phyloP scores from a whole-genome alignment of 2,329 filamentous ascomycete species.

The Fusarium nurragi region DNA sequence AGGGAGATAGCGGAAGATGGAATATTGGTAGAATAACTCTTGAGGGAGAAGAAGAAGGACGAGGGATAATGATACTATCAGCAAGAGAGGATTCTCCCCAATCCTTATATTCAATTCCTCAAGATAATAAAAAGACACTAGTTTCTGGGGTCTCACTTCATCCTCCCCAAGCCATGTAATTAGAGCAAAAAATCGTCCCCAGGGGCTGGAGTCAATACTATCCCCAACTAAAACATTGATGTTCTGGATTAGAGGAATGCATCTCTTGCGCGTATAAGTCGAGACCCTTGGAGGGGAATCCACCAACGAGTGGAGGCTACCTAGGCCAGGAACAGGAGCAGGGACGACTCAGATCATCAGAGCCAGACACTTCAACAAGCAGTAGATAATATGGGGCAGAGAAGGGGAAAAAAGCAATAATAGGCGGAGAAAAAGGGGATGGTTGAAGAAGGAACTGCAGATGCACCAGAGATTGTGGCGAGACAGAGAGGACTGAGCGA shows the following conservation, averaged over 20 bases:
- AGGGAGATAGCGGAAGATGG: conserved; percentile 1
- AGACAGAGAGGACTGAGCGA: conserved; percentile 29
- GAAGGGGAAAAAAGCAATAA: conserved; percentile 19
- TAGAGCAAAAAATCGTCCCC: conserved; percentile 13
- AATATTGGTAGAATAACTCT: conserved; percentile 22
- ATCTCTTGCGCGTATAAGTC: conserved; percentile 33
- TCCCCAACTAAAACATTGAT: conserved; percentile 30
- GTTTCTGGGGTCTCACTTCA: not conserved
- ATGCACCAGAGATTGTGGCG: conserved; percentile 17
- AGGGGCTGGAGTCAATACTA: conserved; percentile 32
- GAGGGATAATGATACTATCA: conserved; percentile 24
- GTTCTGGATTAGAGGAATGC: conserved; percentile 34
- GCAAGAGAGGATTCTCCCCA: conserved; percentile 25
- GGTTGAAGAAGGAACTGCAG: conserved; percentile 20
- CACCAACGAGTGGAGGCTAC: conserved; percentile 18
- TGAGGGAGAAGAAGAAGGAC: conserved; percentile 17
- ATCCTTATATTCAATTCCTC: conserved; percentile 42
- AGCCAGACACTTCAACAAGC: conserved; percentile 5
- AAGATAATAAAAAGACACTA: conserved; percentile 10
- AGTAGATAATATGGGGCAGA: not conserved
- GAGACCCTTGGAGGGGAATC: conserved; percentile 22
- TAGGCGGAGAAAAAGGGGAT: conserved; percentile 5
- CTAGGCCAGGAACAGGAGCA: conserved; percentile 28
- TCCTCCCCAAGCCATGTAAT: conserved; percentile 31
- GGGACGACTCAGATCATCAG: conserved; percentile 30